phyloP scores from a whole-genome alignment of 2,329 filamentous ascomycete species.

The Penicillium janthinellum region DNA sequence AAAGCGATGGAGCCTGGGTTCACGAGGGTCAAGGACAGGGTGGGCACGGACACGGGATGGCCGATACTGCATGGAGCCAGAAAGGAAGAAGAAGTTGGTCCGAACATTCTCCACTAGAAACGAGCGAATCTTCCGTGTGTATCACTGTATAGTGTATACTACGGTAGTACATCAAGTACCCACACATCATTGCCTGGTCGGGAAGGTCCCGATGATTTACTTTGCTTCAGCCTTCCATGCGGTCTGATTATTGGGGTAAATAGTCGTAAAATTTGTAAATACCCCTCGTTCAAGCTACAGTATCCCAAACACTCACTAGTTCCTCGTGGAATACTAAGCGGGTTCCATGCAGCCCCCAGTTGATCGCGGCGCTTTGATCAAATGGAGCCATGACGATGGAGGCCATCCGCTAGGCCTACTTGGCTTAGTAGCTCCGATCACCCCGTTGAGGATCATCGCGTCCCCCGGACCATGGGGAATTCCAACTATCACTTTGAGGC shows the following conservation, averaged over 20 bases:
- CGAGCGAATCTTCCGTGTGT: background rate
- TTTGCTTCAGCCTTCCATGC: background rate
- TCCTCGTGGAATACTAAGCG: background rate
- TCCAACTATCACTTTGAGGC: background rate
- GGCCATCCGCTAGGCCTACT: background rate
- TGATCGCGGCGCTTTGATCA: background rate
- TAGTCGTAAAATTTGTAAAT: too few relatives aligned
- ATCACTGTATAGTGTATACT: background rate
- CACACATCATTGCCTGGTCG: conserved; percentile 6
- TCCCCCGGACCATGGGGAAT: background rate
- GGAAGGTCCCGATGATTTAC: conserved; percentile 11
- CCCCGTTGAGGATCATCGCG: conserved; percentile 3
- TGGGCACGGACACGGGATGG: conserved; percentile 25
- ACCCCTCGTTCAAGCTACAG: background rate
- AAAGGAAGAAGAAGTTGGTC: conserved; percentile 10
- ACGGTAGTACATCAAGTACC: too few relatives aligned
- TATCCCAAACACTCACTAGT: background rate
- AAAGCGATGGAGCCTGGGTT: conserved; percentile 4
- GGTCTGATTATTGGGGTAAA: background rate
- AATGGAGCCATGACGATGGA: conserved; percentile 4
- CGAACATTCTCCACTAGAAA: conserved; percentile 12
- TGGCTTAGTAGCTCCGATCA: background rate
- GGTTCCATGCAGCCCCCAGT: background rate
- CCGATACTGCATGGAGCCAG: conserved; percentile 24
- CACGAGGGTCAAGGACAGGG: conserved; percentile 13